phyloP scores from a whole-genome alignment of 768 basidiomycete genomes.

The Russula griseocarnosa region DNA sequence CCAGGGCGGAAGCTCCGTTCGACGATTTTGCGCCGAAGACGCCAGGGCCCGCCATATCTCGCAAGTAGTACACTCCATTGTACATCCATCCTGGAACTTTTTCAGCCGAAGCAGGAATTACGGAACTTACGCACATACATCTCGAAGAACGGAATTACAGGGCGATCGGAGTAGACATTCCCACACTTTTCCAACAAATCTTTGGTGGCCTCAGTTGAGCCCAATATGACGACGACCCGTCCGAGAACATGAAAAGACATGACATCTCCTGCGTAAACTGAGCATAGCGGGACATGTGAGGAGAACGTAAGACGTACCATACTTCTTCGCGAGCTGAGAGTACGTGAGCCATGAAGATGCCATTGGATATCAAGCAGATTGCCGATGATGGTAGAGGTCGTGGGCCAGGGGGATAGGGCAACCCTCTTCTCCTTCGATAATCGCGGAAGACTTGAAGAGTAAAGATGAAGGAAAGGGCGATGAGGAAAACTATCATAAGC shows the following conservation, averaged over 20 bases:
- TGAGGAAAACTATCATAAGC: background rate
- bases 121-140: background rate
- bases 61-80: background rate
- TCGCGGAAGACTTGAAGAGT: background rate
- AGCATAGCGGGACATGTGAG: background rate
- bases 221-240: constrained; percentile 48
- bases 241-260: constrained; percentile 39
- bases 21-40: constrained; percentile 4
- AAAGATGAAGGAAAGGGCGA: background rate
- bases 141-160: constrained; percentile 1
- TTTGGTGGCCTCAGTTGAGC: constrained; percentile 42
- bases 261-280: background rate
- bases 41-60: background rate
- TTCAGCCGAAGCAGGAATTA: background rate
- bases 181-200: constrained; percentile 53
- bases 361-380: constrained; percentile 10
- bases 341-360: constrained; percentile 5
- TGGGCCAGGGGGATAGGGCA: constrained; percentile 17
- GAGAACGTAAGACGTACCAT: background rate
- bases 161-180: constrained; percentile 30
- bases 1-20: constrained; percentile 16
- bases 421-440: background rate
- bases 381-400: constrained; percentile 7
- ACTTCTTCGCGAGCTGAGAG: constrained; percentile 2
- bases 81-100: constrained; percentile 1